Evolutionary conservation across 2,329 filamentous ascomycete genomes (phyloP).

Genomic region (Aphanocladium album): DNA sequence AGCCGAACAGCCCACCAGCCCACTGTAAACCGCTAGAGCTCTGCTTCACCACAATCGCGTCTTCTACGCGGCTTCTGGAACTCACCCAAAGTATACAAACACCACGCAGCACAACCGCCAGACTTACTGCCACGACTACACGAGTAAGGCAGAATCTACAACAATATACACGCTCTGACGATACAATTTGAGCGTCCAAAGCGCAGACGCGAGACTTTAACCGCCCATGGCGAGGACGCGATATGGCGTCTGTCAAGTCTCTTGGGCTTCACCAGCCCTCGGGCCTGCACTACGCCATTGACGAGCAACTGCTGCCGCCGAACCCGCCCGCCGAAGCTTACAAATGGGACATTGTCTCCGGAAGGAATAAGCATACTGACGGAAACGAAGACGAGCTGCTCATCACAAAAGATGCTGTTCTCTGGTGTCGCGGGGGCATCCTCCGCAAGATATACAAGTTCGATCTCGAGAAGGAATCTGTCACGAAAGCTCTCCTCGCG

Average conservation of each 20-base stretch:
- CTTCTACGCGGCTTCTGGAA: conserved; percentile 2
- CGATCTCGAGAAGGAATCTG: conserved; percentile 76
- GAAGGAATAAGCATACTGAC: conserved; percentile 50
- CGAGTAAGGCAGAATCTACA: background rate
- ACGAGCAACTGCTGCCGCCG: conserved; percentile 68
- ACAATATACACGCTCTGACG: background rate
- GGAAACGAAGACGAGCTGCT: conserved; percentile 73
- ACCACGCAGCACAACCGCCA: background rate
- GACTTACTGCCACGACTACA: background rate
- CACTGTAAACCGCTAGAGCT: background rate
- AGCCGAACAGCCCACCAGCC: conserved; percentile 6
- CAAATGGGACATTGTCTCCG: conserved; percentile 44
- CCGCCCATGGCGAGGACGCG: conserved; percentile 29
- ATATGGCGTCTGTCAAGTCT: conserved; percentile 87
- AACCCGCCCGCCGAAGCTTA: conserved; percentile 65
- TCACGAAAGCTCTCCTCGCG: conserved; percentile 82
- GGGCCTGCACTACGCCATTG: conserved; percentile 75
- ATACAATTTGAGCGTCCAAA: background rate
- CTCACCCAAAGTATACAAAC: background rate
- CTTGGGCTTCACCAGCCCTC: conserved; percentile 86
- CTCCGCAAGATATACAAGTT: conserved; percentile 85
- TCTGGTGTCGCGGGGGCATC: conserved; percentile 84
- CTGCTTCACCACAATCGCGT: conserved; percentile 8
- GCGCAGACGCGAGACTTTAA: background rate
- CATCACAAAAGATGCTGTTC: conserved; percentile 66